These are phyloP conservation scores for Elsinoe arachidis DNA, from an alignment of 2,329 filamentous ascomycete genomes.

Conservation along the genomic window DNA sequence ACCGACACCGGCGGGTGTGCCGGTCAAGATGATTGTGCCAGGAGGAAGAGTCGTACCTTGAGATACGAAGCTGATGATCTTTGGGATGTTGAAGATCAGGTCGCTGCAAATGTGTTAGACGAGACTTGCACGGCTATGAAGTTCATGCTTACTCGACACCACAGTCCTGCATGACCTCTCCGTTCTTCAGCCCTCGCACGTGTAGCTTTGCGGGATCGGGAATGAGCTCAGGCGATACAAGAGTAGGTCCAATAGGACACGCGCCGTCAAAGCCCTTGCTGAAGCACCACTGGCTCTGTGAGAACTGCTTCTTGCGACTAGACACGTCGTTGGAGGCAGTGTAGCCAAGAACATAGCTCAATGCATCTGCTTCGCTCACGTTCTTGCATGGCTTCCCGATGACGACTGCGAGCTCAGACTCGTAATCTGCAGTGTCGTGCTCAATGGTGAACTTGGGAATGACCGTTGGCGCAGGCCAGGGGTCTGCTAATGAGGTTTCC, in stretches of 20 bases:
- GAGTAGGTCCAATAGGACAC: slow-evolving; percentile 41
- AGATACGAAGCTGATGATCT: slow-evolving; percentile 33
- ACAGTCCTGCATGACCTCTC: slow-evolving; percentile 43
- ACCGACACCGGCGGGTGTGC: slow-evolving; percentile 36
- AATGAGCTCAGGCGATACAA: slow-evolving; percentile 15
- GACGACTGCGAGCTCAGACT: slow-evolving; percentile 51
- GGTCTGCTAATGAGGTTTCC: slow-evolving; percentile 45
- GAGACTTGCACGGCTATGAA: neutral
- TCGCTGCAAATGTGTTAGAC: slow-evolving; percentile 32
- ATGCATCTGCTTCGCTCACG: slow-evolving; percentile 47
- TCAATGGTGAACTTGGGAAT: slow-evolving; percentile 47
- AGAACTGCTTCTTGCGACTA: slow-evolving; percentile 48
- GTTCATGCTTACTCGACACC: slow-evolving; percentile 30
- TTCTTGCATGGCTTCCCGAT: slow-evolving; percentile 47
- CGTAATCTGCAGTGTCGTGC: slow-evolving; percentile 50
- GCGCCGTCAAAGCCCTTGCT: slow-evolving; percentile 52
- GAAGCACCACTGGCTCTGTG: slow-evolving; percentile 48
- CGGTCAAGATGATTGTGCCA: slow-evolving; percentile 37
- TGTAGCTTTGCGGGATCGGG: slow-evolving; percentile 40
- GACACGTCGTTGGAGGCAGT: slow-evolving; percentile 57
- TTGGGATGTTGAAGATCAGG: slow-evolving; percentile 45
- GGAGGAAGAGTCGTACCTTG: slow-evolving; percentile 36
- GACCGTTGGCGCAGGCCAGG: slow-evolving; percentile 42
- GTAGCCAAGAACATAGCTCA: slow-evolving; percentile 56
- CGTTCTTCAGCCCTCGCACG: slow-evolving; percentile 36